Evolutionary conservation across 2,329 filamentous ascomycete genomes (phyloP).

Genomic region (Arthrobotrys megalospora): DNA sequence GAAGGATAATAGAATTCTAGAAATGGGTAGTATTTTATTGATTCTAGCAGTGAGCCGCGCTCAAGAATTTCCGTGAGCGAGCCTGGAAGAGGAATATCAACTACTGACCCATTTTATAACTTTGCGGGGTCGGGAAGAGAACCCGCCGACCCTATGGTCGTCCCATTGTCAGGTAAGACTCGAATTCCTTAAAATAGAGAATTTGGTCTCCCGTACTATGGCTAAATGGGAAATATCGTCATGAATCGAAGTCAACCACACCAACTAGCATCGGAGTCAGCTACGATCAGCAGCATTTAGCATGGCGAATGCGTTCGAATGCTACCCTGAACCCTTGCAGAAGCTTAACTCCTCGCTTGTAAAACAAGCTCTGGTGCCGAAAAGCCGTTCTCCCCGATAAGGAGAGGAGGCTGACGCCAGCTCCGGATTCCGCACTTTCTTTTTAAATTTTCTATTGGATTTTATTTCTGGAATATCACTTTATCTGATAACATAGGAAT

Average conservation of each 20-base stretch:
- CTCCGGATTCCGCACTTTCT: conserved; percentile 12
- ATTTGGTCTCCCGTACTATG: conserved; percentile 13
- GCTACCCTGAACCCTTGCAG: conserved; percentile 53
- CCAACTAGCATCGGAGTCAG: conserved; percentile 22
- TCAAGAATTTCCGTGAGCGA: background rate
- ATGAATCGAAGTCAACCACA: conserved; percentile 22
- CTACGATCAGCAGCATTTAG: conserved; percentile 31
- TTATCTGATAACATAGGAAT: conserved; percentile 31
- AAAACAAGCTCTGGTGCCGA: conserved; percentile 59
- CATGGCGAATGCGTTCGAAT: conserved; percentile 37
- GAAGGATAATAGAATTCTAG: too few relatives aligned
- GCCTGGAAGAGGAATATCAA: background rate
- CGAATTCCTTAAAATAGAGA: conserved; percentile 28
- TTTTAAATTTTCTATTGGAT: conserved; percentile 24
- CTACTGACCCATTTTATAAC: conserved; percentile 28
- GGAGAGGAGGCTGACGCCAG: conserved; percentile 45
- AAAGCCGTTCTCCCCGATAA: conserved; percentile 48
- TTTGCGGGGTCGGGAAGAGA: conserved; percentile 29
- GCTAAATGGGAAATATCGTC: conserved; percentile 50
- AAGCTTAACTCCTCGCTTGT: conserved; percentile 60
- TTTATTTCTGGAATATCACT: conserved; percentile 23
- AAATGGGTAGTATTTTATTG: too few relatives aligned
- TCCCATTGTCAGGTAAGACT: conserved; percentile 27
- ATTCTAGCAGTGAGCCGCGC: background rate
- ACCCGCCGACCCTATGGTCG: conserved; percentile 34